A percentile compares a stretch with the other conserved stretches of the same genome.
Evolutionary conservation across 2,329 filamentous ascomycete species (phyloP).

Genomic region (Graphilbum ipis-grandicollis): DNA sequence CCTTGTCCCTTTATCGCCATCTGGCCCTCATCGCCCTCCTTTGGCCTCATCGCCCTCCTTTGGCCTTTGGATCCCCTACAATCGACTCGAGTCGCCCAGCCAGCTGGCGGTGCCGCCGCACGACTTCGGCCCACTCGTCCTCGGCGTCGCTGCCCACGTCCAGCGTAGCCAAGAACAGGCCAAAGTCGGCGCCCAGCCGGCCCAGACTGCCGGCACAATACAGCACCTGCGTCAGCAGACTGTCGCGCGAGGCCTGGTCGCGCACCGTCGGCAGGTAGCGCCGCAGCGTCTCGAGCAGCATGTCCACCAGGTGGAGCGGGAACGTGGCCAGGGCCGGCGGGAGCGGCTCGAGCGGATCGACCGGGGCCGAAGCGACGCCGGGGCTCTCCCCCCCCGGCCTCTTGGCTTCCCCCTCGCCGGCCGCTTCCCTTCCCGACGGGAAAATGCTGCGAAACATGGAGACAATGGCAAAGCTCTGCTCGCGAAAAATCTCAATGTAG

Average conservation of each 20-base stretch:
- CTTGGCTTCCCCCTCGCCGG: too few species aligned
- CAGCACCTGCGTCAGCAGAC: conserved; percentile 76
- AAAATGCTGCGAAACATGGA: conserved; percentile 91
- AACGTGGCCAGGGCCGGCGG: conserved; percentile 72
- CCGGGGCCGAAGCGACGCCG: conserved; percentile 1
- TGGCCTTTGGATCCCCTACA: conserved; percentile 33
- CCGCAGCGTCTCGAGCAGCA: conserved; percentile 61
- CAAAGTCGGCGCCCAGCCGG: conserved; percentile 80
- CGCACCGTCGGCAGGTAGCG: conserved; percentile 65
- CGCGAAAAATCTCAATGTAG: conserved; percentile 93
- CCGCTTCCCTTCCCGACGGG: too few species aligned
- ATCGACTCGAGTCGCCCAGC: conserved; percentile 62
- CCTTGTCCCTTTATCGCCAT: background rate
- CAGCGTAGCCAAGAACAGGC: conserved; percentile 60
- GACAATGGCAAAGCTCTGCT: conserved; percentile 91
- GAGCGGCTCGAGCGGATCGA: conserved; percentile 35
- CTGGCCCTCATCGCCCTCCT: background rate
- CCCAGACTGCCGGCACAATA: conserved; percentile 89
- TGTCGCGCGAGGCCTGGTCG: conserved; percentile 68
- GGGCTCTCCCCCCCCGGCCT: background rate
- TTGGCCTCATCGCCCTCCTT: background rate
- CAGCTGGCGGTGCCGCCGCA: conserved; percentile 72
- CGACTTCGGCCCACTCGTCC: conserved; percentile 72
- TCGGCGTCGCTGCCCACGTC: conserved; percentile 26
- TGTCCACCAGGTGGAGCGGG: conserved; percentile 62